These are phyloP conservation scores for Selaginella tamariscina DNA, from an alignment of 75 land plant genomes.

Conservation along the genomic window DNA sequence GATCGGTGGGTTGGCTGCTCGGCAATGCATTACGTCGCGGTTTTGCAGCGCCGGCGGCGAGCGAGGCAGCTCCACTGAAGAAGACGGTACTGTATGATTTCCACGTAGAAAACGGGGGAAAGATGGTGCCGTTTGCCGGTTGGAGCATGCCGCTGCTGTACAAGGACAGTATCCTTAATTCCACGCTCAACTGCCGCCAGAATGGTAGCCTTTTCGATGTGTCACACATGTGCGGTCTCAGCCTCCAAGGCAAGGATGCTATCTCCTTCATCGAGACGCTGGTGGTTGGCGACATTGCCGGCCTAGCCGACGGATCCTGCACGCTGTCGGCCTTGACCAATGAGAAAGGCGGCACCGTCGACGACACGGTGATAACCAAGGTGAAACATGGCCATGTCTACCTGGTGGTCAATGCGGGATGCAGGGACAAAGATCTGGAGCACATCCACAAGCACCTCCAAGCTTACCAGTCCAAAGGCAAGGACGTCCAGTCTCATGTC, in stretches of 20 bases:
- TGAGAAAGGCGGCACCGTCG: slow-evolving; percentile 90
- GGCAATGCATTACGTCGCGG: slow-evolving; percentile 26
- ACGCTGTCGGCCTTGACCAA: slow-evolving; percentile 88
- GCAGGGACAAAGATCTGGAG: slow-evolving; percentile 91
- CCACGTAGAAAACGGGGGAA: slow-evolving; percentile 83
- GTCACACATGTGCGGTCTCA: slow-evolving; percentile 95
- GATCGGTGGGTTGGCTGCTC: slow-evolving; percentile 9
- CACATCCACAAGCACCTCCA: slow-evolving; percentile 83
- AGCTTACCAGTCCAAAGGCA: slow-evolving; percentile 67
- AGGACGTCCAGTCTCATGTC: slow-evolving; percentile 81
- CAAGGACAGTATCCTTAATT: slow-evolving; percentile 95
- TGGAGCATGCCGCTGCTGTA: slow-evolving; percentile 99
- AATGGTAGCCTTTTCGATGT: slow-evolving; percentile 92
- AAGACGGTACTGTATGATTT: slow-evolving; percentile 81
- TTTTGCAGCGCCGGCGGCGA: slow-evolving; percentile 23
- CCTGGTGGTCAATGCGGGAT: slow-evolving; percentile 96
- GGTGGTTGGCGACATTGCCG: slow-evolving; percentile 80
- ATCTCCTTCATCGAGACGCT: slow-evolving; percentile 76
- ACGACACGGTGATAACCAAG: slow-evolving; percentile 95
- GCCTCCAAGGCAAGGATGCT: slow-evolving; percentile 60
- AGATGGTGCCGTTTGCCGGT: slow-evolving; percentile 99
- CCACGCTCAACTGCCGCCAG: slow-evolving; percentile 65
- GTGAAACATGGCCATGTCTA: slow-evolving; percentile 80
- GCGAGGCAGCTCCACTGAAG: slow-evolving; percentile 48
- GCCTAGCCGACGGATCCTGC: slow-evolving; percentile 59